Base-by-base conservation (phyloP, 129 eudicot genomes). In the Apium graveolens region DNA sequence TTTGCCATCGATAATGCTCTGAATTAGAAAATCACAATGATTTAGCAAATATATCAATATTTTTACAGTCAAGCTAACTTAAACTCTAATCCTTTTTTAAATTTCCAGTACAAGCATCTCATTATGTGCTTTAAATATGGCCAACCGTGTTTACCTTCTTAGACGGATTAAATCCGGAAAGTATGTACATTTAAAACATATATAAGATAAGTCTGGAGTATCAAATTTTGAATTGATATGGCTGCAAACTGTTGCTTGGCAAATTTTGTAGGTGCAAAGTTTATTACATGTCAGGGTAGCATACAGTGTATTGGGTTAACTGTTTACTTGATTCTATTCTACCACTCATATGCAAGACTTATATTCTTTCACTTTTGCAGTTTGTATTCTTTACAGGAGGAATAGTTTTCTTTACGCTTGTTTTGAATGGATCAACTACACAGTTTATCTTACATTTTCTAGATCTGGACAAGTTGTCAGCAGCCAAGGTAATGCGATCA, bases 321-420 rank as follows among this genome's bases (percentile, higher is more conserved):
- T 63, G 16, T 74, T 73, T 37, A 53, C 27, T 20, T 53, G 63
- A 4, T 55, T 55, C 29, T 5, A 26, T 24, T 55, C 13, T 11
- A 55, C 29, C 29, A 55, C 65, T 21, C 5, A 14, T 46, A 14
- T 46, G 51, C 51, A 45, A 13, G 53, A 46, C 60, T 49, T 49
- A 20, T 49, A 26, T 35, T 21, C 20, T 11, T 44, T 78, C 44
- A 18, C 76, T 57, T 79, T 39, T 88, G 96, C 97, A 94, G 98
- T 94, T 94, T 81, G 96, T 91, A 66, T 94, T 94, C 85, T 89
- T 94, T 81, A 94, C 98, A 4, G 97, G 98, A 68, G 98, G 98
- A 73, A 88, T 86, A 51, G 97, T 94, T 57, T 89, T 94, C 75
- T 87, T 94, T 24, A 94, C 98, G n/a, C 97, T 94, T 38, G 86